Conservation (phyloP, 192 early-diverging fungal species). For the Piromyces finnis region DNA sequence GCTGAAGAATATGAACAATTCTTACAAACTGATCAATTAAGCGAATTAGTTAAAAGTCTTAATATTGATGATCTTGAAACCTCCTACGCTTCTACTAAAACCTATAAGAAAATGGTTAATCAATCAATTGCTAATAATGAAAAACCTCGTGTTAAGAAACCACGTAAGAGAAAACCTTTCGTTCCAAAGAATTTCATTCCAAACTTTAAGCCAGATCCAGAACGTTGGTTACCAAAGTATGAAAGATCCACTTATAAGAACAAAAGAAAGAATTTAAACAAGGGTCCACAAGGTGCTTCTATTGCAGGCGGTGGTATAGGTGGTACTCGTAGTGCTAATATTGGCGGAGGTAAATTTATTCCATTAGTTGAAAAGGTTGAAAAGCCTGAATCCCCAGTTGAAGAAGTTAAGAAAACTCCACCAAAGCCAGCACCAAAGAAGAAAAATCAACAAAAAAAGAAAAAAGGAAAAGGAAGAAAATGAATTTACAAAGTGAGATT, state of each 20-base stretch:
- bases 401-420: neutral
- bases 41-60: neutral
- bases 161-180: neutral
- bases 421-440: neutral
- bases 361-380: neutral
- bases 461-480: neutral
- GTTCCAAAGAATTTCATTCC: neutral
- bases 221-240: neutral
- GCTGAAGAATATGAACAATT: conserved; percentile 38
- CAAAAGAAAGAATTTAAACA: neutral
- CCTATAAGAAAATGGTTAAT: neutral
- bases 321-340: neutral
- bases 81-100: neutral
- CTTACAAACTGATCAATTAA: neutral
- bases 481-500: neutral
- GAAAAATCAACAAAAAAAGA: neutral
- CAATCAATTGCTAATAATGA: neutral
- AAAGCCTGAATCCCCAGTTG: neutral
- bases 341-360: neutral
- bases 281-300: neutral
- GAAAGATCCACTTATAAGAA: neutral
- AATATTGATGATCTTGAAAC: neutral
- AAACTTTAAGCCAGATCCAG: neutral
- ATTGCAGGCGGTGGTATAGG: neutral
- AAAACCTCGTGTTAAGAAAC: neutral